Evolutionary conservation across 2,329 filamentous ascomycete genomes (phyloP), one percentile per base, ranked within the genome.

Genomic region (Botrytis hyacinthi): DNA sequence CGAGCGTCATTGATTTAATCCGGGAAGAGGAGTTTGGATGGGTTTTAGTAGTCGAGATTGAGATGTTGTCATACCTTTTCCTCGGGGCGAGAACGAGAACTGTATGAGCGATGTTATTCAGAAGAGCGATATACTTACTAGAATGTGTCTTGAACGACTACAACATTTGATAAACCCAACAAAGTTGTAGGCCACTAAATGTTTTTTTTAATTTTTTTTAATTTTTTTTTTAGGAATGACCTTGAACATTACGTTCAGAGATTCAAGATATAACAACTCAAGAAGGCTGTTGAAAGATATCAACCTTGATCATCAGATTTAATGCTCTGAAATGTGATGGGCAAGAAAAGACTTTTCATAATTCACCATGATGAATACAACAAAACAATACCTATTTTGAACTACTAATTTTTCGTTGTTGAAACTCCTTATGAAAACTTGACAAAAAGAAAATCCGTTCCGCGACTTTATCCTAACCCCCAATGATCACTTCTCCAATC

Each of bases 371-470:
- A 26, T 14, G 4, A 26, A 40, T n/a, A n/a, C 14, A 16, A 6
- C 8, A 26, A 26, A 26, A 40, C 12, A n/a, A 40, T 40, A 40
- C 22, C 35, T 5, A 8, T 18, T 61, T 2, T 12, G 16, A 1
- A 40, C 22, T 20, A 26, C 8, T 1, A 8, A 40, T 40, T 16
- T 16, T 40, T 37, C 35, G 35, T 6, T n/a, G 14, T 2, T 8
- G 5, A n/a, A 61, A 2, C 32, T 35, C 32, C 3, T 8, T 0
- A 5, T 35, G 20, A 3, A 4, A 16, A 16, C 20, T 0, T 0
- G 4, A n/a, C 10, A 16, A n/a, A 40, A 26, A 4, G 22, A 61
- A 9, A 40, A 40, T 7, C 6, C 32, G 3, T 61, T n/a, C 10
- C 22, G 12, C 2, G 10, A 61, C 5, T 61, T 3, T 8, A 40